These are phyloP conservation scores for Leccinum aurantiacum DNA, from an alignment of 768 basidiomycete genomes.

Conservation along the genomic window DNA sequence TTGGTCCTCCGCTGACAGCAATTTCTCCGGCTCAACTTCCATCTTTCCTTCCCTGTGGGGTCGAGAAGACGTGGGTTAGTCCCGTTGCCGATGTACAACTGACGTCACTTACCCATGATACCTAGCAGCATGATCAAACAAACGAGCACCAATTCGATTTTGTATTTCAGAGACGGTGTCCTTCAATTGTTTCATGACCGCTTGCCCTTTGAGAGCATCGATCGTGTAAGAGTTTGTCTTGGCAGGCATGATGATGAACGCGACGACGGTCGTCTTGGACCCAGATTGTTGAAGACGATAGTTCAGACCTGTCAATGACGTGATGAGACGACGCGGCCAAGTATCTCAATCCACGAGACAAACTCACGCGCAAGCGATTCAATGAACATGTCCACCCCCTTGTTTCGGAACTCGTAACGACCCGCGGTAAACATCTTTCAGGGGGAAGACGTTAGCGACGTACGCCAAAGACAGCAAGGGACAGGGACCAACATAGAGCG, in stretches of 20 bases:
- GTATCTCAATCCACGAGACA: neutral
- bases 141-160: conserved; percentile 83
- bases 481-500: conserved; percentile 63
- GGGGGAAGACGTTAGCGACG: conserved; percentile 4
- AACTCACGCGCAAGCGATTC: conserved; percentile 85
- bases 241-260: conserved; percentile 99
- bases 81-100: neutral
- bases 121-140: conserved; percentile 93
- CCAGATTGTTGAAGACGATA: conserved; percentile 58
- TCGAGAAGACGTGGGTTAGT: neutral
- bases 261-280: conserved; percentile 84
- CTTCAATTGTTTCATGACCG: conserved; percentile 93
- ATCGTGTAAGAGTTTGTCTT: conserved; percentile 95
- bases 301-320: conserved; percentile 47
- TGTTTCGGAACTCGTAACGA: conserved; percentile 98
- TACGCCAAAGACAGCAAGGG: neutral
- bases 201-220: conserved; percentile 95
- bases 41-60: conserved; percentile 64
- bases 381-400: conserved; percentile 99
- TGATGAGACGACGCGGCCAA: neutral
- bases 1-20: conserved; percentile 90
- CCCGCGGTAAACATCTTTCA: conserved; percentile 96
- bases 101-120: conserved; percentile 74
- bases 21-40: conserved; percentile 67
- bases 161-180: conserved; percentile 97